These are phyloP conservation scores for Xylariaceae sp. DNA, from an alignment of 2,329 filamentous ascomycete species.

Conservation along the genomic window DNA sequence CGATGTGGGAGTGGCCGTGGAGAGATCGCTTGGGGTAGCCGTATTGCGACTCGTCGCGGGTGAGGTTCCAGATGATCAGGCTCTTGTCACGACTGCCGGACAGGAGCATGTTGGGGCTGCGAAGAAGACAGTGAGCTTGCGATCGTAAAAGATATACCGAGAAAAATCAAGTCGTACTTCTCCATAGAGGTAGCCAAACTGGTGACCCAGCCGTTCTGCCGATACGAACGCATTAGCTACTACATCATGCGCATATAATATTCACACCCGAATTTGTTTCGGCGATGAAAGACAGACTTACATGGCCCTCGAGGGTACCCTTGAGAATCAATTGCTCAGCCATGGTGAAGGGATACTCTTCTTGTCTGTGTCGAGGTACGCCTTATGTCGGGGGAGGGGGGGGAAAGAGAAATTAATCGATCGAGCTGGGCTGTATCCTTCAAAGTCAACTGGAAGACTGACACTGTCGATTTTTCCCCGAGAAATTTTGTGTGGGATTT, in stretches of 20 bases:
- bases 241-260: not conserved
- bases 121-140: slow-evolving; percentile 34
- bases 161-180: slow-evolving; percentile 68
- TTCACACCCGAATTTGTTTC: slow-evolving; percentile 4
- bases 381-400: slow-evolving; percentile 38
- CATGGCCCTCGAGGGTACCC: slow-evolving; percentile 97
- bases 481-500: slow-evolving; percentile 54
- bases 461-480: slow-evolving; percentile 46
- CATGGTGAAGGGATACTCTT: slow-evolving; percentile 59
- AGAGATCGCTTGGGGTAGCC: slow-evolving; percentile 99
- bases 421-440: slow-evolving; percentile 25
- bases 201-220: slow-evolving; percentile 94
- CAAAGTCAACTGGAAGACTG: slow-evolving; percentile 25
- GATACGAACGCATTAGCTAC: not conserved
- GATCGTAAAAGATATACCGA: slow-evolving; percentile 18
- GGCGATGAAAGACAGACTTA: slow-evolving; percentile 47
- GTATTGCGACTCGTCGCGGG: slow-evolving; percentile 96
- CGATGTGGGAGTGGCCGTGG: slow-evolving; percentile 98
- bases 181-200: slow-evolving; percentile 97
- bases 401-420: slow-evolving; percentile 32
- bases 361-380: slow-evolving; percentile 32
- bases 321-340: slow-evolving; percentile 94
- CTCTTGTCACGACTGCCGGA: slow-evolving; percentile 98
- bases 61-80: slow-evolving; percentile 99
- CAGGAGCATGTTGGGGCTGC: slow-evolving; percentile 98